A percentile compares a stretch with the other conserved stretches of the same genome.
These are phyloP conservation scores for Triticum aestivum DNA, from an alignment of 176 grass and related monocot genomes.

Conservation along the genomic window DNA sequence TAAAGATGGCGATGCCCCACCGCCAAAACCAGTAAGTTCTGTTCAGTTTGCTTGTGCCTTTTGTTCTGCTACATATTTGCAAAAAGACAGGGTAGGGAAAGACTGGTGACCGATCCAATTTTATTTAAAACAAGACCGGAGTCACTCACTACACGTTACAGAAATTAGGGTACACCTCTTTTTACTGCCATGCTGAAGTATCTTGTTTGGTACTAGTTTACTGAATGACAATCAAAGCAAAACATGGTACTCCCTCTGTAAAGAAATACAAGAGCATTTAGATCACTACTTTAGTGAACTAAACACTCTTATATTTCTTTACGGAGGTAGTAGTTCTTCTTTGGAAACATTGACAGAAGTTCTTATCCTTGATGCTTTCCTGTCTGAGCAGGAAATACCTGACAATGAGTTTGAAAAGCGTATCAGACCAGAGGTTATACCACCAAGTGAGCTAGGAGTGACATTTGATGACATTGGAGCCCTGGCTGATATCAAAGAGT, in stretches of 20 bases:
- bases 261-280: too few relatives aligned
- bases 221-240: neutral
- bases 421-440: slow-evolving; percentile 91
- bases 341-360: neutral
- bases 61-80: neutral
- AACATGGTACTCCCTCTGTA: too few relatives aligned
- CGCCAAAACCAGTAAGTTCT: slow-evolving; percentile 42
- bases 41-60: neutral
- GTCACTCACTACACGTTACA: neutral
- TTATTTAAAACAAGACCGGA: neutral
- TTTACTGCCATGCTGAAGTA: neutral
- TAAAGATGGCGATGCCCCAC: slow-evolving; percentile 42
- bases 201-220: neutral
- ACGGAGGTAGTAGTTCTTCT: neutral
- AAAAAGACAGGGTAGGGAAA: neutral
- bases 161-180: neutral
- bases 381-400: slow-evolving; percentile 70
- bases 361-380: neutral
- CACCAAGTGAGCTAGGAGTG: slow-evolving; percentile 82
- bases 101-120: neutral
- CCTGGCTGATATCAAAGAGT: slow-evolving; percentile 92
- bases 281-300: too few relatives aligned
- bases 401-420: slow-evolving; percentile 99
- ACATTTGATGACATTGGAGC: slow-evolving; percentile 98
- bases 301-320: too few relatives aligned